Conservation (phyloP, 1,284 basidiomycete species). For the Neolentinus lepideus region DNA sequence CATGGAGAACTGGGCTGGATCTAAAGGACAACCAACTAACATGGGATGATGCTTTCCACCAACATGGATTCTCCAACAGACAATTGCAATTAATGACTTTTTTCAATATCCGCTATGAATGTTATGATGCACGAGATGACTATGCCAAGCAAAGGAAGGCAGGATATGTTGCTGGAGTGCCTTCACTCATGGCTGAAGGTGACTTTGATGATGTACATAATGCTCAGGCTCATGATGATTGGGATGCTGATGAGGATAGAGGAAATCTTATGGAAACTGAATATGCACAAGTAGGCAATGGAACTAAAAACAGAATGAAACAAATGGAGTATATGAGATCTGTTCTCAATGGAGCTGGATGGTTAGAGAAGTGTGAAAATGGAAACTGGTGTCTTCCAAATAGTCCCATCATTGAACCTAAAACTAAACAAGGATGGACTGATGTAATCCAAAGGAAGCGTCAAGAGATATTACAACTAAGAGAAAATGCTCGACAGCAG, state of each 20-base stretch:
- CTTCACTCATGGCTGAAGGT: background rate
- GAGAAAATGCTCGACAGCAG: background rate
- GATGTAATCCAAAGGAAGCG: background rate
- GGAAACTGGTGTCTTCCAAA: background rate
- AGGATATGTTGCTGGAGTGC: background rate
- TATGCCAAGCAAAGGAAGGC: slow-evolving; percentile 4
- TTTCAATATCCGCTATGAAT: slow-evolving; percentile 16
- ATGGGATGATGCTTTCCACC: slow-evolving; percentile 12
- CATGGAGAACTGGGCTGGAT: slow-evolving; percentile 7
- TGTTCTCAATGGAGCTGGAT: background rate
- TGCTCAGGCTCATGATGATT: background rate
- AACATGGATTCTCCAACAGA: slow-evolving; percentile 7
- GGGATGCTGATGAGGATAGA: too few relatives aligned
- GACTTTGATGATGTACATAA: background rate
- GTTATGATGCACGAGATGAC: slow-evolving; percentile 17
- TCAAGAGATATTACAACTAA: background rate
- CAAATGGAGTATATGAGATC: background rate
- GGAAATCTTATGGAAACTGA: background rate
- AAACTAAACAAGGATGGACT: background rate
- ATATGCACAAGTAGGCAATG: background rate
- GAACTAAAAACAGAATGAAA: background rate
- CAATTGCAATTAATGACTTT: slow-evolving; percentile 12
- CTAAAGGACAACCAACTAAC: slow-evolving; percentile 6
- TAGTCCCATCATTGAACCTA: background rate
- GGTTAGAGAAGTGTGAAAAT: background rate